A percentile compares a stretch with the other conserved stretches of the same genome.
Conservation (phyloP, 1,284 basidiomycete species). For the Mycena sp. region DNA sequence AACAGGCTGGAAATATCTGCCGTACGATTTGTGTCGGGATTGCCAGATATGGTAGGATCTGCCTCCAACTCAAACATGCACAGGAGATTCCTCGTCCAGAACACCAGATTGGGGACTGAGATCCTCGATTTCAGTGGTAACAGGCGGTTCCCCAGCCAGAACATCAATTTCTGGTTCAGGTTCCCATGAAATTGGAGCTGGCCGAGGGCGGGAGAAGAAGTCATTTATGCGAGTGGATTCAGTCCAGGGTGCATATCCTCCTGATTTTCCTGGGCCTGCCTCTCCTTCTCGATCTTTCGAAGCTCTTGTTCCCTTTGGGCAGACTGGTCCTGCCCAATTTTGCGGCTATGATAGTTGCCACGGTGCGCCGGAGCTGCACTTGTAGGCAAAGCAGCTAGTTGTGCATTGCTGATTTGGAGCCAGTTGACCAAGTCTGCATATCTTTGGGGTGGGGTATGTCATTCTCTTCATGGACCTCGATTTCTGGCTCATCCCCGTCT, state of each 20-base stretch:
- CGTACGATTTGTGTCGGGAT: too few species aligned
- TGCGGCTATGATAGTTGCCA: neutral
- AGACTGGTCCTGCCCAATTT: neutral
- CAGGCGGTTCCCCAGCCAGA: too few species aligned
- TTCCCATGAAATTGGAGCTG: neutral
- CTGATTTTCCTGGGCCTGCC: neutral
- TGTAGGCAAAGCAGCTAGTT: neutral
- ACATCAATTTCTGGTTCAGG: too few species aligned
- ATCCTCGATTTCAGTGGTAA: too few species aligned
- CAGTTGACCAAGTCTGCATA: neutral
- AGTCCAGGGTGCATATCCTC: neutral
- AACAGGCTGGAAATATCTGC: too few species aligned
- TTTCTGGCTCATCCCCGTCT: neutral
- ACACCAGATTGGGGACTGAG: too few species aligned
- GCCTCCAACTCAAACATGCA: too few species aligned
- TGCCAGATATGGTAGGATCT: too few species aligned
- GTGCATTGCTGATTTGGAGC: neutral
- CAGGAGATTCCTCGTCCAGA: too few species aligned
- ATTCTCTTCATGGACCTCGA: slow-evolving; percentile 4
- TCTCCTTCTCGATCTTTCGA: slow-evolving; percentile 1
- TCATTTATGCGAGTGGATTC: neutral
- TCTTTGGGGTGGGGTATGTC: slow-evolving; percentile 1
- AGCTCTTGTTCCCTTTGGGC: neutral
- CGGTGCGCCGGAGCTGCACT: neutral
- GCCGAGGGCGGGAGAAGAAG: neutral